Evolutionary conservation across 495 filamentous ascomycete genomes (phyloP).

Genomic region (Acidomyces sp.): DNA sequence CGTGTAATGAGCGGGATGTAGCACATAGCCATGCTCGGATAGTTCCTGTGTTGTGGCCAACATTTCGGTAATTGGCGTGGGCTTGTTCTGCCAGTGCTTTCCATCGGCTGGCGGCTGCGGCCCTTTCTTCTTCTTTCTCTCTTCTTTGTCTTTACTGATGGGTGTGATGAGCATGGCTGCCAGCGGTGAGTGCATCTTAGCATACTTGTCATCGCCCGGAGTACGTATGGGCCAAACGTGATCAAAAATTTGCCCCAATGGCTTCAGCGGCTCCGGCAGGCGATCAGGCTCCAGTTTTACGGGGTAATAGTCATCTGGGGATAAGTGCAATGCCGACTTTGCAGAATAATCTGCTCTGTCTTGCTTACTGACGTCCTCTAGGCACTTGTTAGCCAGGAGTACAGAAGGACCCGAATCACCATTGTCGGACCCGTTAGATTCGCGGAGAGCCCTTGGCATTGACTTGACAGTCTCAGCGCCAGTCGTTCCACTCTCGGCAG

Average conservation of each 20-base stretch:
- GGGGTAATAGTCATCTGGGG: constrained; percentile 58
- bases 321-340: constrained; percentile 2
- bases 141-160: constrained; percentile 39
- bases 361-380: not conserved
- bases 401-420: not conserved
- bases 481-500: not conserved
- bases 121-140: constrained; percentile 35
- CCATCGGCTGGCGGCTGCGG: constrained; percentile 43
- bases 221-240: constrained; percentile 81
- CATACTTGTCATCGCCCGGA: constrained; percentile 67
- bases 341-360: constrained; percentile 1
- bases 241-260: constrained; percentile 68
- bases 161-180: constrained; percentile 62
- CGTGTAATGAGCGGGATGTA: constrained; percentile 58
- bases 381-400: too few species aligned
- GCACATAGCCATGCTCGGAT: constrained; percentile 62
- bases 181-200: constrained; percentile 71
- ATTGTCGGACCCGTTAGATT: constrained; percentile 6
- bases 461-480: too few species aligned
- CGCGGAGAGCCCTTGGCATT: too few species aligned
- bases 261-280: constrained; percentile 50
- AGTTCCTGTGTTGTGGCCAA: constrained; percentile 58
- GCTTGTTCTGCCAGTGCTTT: constrained; percentile 48
- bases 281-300: constrained; percentile 43
- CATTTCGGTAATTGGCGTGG: constrained; percentile 67